phyloP scores from a whole-genome alignment of 441 rosid species.

The Adansonia madagascariensis region DNA sequence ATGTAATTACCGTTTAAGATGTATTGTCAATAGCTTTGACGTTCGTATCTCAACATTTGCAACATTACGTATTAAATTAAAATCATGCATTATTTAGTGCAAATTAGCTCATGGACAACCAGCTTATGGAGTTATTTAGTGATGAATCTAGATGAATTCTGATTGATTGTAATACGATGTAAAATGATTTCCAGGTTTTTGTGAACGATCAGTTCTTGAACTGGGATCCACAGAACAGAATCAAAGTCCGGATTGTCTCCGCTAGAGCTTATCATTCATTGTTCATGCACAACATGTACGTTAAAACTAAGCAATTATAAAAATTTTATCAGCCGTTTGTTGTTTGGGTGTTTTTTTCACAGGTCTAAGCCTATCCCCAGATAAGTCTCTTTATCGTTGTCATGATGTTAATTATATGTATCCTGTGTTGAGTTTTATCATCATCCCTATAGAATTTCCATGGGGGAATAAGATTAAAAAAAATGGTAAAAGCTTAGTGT shows the following conservation, averaged over 20 bases:
- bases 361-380: conserved; percentile 29
- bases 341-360: conserved; percentile 3
- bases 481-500: conserved; percentile 31
- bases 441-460: conserved; percentile 9
- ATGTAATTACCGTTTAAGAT: too few species aligned
- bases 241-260: conserved; percentile 95
- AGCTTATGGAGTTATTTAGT: neutral
- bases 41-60: too few species aligned
- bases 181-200: conserved; percentile 58
- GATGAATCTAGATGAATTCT: neutral
- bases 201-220: conserved; percentile 91
- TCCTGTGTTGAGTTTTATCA: conserved; percentile 15
- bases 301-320: conserved; percentile 27
- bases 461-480: conserved; percentile 7
- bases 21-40: too few species aligned
- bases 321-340: neutral
- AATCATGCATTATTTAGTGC: neutral
- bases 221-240: conserved; percentile 82
- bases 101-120: neutral
- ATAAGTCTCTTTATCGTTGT: conserved; percentile 30
- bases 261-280: conserved; percentile 97
- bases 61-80: neutral
- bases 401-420: conserved; percentile 17
- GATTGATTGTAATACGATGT: neutral
- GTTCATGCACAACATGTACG: conserved; percentile 99